These are phyloP conservation scores for Talaromyces sp. DNA, from an alignment of 2,329 filamentous ascomycete genomes.

Conservation along the genomic window DNA sequence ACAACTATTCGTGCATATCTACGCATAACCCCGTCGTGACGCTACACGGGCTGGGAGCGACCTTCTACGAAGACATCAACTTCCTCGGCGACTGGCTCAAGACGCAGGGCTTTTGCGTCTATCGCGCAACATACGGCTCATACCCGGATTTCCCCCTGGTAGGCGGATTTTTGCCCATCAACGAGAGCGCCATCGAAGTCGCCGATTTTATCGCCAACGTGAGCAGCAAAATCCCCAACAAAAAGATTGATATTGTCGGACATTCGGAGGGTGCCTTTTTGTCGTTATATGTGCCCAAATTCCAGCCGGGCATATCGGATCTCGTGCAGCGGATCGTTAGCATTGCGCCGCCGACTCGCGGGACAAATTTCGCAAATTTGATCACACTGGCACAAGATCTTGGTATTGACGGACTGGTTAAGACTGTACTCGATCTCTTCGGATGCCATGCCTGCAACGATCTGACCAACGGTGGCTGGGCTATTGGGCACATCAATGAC, in stretches of 20 bases:
- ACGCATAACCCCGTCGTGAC: slow-evolving; percentile 30
- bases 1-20: slow-evolving; percentile 29
- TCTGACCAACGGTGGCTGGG: slow-evolving; percentile 23
- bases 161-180: slow-evolving; percentile 35
- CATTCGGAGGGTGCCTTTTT: slow-evolving; percentile 43
- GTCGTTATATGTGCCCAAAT: slow-evolving; percentile 36
- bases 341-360: slow-evolving; percentile 33
- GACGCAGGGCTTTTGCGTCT: slow-evolving; percentile 38
- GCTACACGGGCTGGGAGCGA: slow-evolving; percentile 34
- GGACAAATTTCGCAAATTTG: slow-evolving; percentile 24
- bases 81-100: slow-evolving; percentile 32
- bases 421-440: slow-evolving; percentile 18
- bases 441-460: slow-evolving; percentile 32
- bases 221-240: slow-evolving; percentile 29
- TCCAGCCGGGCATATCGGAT: slow-evolving; percentile 23
- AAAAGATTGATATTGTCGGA: slow-evolving; percentile 39
- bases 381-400: slow-evolving; percentile 21
- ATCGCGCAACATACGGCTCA: slow-evolving; percentile 38
- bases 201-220: slow-evolving; percentile 37
- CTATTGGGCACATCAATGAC: slow-evolving; percentile 27
- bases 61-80: slow-evolving; percentile 34
- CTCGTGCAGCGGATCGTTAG: slow-evolving; percentile 29
- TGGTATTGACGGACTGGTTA: slow-evolving; percentile 14
- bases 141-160: slow-evolving; percentile 32
- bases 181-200: slow-evolving; percentile 35